These are phyloP conservation scores for Corchorus olitorius DNA, from an alignment of 345 rosid genomes.

Conservation along the genomic window DNA sequence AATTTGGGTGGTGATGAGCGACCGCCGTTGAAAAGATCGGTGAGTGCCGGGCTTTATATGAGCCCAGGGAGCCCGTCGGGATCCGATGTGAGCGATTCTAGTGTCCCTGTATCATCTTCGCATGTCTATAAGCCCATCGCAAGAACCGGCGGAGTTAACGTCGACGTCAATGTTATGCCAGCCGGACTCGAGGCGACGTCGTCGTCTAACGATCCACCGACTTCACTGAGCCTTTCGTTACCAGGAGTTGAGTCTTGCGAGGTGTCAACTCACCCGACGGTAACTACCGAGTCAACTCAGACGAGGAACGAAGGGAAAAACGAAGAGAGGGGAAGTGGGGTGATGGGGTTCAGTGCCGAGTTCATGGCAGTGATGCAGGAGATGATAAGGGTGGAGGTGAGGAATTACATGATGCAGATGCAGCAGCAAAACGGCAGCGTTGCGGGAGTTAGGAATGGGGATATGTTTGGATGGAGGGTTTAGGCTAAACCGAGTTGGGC, in stretches of 20 bases:
- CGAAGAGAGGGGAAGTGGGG: constrained; percentile 35
- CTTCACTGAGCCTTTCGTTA: constrained; percentile 66
- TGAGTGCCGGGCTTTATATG: constrained; percentile 69
- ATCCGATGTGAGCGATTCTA: constrained; percentile 77
- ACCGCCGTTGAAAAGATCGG: constrained; percentile 77
- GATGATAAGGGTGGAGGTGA: constrained; percentile 86
- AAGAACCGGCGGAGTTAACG: constrained; percentile 50
- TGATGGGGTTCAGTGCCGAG: constrained; percentile 61
- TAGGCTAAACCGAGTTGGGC: constrained; percentile 61
- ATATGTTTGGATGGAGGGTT: constrained; percentile 56
- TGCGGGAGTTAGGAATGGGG: constrained; percentile 47
- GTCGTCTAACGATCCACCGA: constrained; percentile 58
- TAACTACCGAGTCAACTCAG: constrained; percentile 37
- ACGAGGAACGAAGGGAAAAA: constrained; percentile 15
- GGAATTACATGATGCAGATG: constrained; percentile 72
- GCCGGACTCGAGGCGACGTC: constrained; percentile 40
- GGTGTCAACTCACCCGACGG: constrained; percentile 27
- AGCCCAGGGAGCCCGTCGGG: constrained; percentile 68
- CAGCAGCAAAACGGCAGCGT: constrained; percentile 37
- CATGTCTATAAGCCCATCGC: constrained; percentile 50
- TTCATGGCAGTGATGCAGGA: constrained; percentile 89
- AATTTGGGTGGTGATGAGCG: constrained; percentile 34
- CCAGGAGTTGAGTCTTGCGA: constrained; percentile 60
- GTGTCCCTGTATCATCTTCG: constrained; percentile 47
- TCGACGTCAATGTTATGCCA: constrained; percentile 28